Evolutionary conservation across 192 early-diverging fungal genomes (phyloP).

Genomic region (Coemansia sp.): DNA sequence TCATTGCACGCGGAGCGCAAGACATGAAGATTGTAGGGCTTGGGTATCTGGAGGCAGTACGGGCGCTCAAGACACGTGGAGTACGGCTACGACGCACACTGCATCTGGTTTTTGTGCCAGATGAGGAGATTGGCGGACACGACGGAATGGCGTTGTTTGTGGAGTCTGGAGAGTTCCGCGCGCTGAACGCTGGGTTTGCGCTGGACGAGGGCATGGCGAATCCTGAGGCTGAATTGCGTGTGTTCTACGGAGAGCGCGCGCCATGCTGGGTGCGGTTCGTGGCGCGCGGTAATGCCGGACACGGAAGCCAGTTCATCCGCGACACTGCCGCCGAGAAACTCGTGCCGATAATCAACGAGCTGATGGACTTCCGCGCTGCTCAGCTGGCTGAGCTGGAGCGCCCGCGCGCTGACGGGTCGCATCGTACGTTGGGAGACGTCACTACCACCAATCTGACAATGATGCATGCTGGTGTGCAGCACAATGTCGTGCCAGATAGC

Average conservation of each 20-base stretch:
- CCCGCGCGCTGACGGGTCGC: slow-evolving; percentile 54
- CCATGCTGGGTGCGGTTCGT: slow-evolving; percentile 81
- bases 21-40: slow-evolving; percentile 91
- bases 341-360: slow-evolving; percentile 64
- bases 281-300: slow-evolving; percentile 72
- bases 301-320: slow-evolving; percentile 81
- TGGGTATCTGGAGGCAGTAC: slow-evolving; percentile 81
- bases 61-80: slow-evolving; percentile 58
- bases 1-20: slow-evolving; percentile 81
- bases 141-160: slow-evolving; percentile 76
- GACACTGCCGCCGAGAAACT: slow-evolving; percentile 69
- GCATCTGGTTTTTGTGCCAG: slow-evolving; percentile 77
- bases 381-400: slow-evolving; percentile 62
- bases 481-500: slow-evolving; percentile 77
- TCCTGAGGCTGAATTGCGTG: slow-evolving; percentile 62
- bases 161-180: slow-evolving; percentile 63
- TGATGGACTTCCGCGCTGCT: slow-evolving; percentile 66
- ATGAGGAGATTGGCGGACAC: slow-evolving; percentile 83
- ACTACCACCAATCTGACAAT: slow-evolving; percentile 80
- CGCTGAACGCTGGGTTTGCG: slow-evolving; percentile 76
- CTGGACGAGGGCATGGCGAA: slow-evolving; percentile 85
- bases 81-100: slow-evolving; percentile 64
- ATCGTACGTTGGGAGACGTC: slow-evolving; percentile 67
- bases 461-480: slow-evolving; percentile 69
- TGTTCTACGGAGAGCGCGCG: slow-evolving; percentile 84